Conservation (phyloP, 345 rosid genomes). For the Garcia nutans region DNA sequence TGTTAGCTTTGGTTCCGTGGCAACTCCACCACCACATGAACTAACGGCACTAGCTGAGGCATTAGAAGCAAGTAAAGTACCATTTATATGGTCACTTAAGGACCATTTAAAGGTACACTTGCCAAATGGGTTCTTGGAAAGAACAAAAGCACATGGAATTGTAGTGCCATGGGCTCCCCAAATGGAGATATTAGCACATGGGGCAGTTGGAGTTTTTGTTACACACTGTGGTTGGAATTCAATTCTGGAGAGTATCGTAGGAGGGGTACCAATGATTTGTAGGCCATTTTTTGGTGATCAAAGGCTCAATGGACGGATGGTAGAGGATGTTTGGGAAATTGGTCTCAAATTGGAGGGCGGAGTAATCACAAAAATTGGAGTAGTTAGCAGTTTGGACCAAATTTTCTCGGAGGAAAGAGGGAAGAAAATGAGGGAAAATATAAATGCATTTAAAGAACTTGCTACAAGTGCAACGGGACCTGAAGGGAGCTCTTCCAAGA, state of each 20-base stretch:
- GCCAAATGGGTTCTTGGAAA: conserved; percentile 41
- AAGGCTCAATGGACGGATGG: conserved; percentile 36
- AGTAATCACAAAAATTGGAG: conserved; percentile 17
- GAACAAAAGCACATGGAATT: conserved; percentile 26
- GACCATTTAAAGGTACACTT: conserved; percentile 19
- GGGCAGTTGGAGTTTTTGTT: conserved; percentile 31
- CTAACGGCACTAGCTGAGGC: conserved; percentile 38
- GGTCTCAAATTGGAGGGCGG: conserved; percentile 26
- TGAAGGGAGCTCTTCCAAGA: conserved; percentile 23
- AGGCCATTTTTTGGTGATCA: conserved; percentile 46
- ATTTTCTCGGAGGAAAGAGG: conserved; percentile 23
- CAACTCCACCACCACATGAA: conserved; percentile 35
- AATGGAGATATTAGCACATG: conserved; percentile 23
- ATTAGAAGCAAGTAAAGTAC: conserved; percentile 27
- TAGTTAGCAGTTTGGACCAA: conserved; percentile 10
- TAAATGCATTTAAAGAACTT: conserved; percentile 7
- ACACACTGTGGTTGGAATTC: conserved; percentile 49
- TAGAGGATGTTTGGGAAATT: conserved; percentile 31
- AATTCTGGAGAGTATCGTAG: conserved; percentile 34
- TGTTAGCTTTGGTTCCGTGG: conserved; percentile 41
- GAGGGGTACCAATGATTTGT: conserved; percentile 41
- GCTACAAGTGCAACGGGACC: conserved; percentile 16
- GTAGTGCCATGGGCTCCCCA: conserved; percentile 47
- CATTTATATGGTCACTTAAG: conserved; percentile 45
- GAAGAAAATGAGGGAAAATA: conserved; percentile 23